Percentiles rank a stretch among this genome's conserved stretches.
phyloP scores from a whole-genome alignment of 495 filamentous ascomycete species.

The Letharia columbiana region DNA sequence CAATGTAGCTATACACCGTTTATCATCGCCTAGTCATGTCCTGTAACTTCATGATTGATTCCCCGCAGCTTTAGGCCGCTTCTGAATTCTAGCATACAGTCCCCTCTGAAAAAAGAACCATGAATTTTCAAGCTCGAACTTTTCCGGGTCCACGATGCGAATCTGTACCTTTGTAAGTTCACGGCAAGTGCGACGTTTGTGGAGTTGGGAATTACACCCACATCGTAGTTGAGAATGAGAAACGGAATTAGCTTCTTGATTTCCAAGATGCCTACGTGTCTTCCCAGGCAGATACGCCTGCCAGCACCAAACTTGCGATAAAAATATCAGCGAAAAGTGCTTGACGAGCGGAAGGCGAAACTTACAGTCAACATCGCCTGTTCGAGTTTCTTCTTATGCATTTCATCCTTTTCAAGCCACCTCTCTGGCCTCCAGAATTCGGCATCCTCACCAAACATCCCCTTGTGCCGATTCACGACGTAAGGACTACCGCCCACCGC shows the following conservation, averaged over 20 bases:
- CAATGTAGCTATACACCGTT: too few species aligned
- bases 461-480: slow-evolving; percentile 17
- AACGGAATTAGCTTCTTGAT: slow-evolving; percentile 27
- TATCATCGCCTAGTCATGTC: too few species aligned
- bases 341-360: background rate
- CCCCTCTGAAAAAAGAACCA: too few species aligned
- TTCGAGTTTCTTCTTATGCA: slow-evolving; percentile 18
- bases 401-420: slow-evolving; percentile 21
- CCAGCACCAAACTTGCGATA: slow-evolving; percentile 28
- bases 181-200: too few species aligned
- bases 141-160: too few species aligned
- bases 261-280: slow-evolving; percentile 26
- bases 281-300: slow-evolving; percentile 27
- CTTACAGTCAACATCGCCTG: slow-evolving; percentile 25
- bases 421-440: slow-evolving; percentile 28
- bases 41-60: too few species aligned
- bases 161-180: too few species aligned
- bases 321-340: slow-evolving; percentile 4
- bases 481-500: slow-evolving; percentile 16
- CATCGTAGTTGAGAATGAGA: slow-evolving; percentile 21
- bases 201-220: background rate
- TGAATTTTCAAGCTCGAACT: too few species aligned
- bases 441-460: slow-evolving; percentile 27
- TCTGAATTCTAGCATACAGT: too few species aligned
- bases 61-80: too few species aligned